A percentile compares a stretch with the other conserved stretches of the same genome.
phyloP scores from a whole-genome alignment of 768 basidiomycete species.

The Hirschioporus abietinus region DNA sequence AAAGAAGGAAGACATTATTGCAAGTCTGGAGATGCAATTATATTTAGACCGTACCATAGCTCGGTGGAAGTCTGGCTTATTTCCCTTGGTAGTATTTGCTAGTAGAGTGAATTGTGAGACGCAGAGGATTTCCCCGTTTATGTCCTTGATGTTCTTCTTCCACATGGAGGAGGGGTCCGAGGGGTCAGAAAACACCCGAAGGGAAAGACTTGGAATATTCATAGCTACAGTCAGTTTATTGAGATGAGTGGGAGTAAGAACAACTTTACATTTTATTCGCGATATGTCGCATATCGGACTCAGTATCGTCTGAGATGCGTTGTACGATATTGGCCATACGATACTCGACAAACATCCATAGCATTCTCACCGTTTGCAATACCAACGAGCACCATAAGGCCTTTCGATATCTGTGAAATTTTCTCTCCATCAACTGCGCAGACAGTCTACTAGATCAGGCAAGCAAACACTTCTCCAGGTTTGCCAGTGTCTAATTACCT shows the following conservation, averaged over 20 bases:
- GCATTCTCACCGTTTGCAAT: conserved; percentile 65
- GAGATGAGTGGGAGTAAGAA: conserved; percentile 9
- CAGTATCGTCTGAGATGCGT: conserved; percentile 67
- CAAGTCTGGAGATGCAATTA: conserved; percentile 4
- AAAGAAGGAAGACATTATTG: conserved; percentile 7
- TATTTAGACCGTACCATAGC: conserved; percentile 65
- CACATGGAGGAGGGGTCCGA: conserved; percentile 60
- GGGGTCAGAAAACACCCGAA: conserved; percentile 68
- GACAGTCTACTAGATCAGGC: not conserved
- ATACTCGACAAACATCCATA: conserved; percentile 3
- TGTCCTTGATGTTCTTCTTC: conserved; percentile 84
- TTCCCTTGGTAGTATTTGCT: conserved; percentile 83
- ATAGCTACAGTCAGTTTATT: conserved; percentile 10
- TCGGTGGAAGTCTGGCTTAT: conserved; percentile 87
- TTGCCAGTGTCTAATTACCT: conserved; percentile 53
- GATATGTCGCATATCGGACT: conserved; percentile 62
- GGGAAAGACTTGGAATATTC: conserved; percentile 51
- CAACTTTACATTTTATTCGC: conserved; percentile 75
- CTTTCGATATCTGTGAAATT: conserved; percentile 78
- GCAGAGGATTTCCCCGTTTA: conserved; percentile 87
- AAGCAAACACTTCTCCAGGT: not conserved
- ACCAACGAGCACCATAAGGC: conserved; percentile 87
- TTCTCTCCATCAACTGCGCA: conserved; percentile 67
- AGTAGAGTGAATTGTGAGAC: conserved; percentile 93
- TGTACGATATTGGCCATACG: conserved; percentile 4